Percentiles rank a stretch among this genome's conserved stretches.
Evolutionary conservation across 768 basidiomycete species (phyloP).

Genomic region (Suillus hirtellus): DNA sequence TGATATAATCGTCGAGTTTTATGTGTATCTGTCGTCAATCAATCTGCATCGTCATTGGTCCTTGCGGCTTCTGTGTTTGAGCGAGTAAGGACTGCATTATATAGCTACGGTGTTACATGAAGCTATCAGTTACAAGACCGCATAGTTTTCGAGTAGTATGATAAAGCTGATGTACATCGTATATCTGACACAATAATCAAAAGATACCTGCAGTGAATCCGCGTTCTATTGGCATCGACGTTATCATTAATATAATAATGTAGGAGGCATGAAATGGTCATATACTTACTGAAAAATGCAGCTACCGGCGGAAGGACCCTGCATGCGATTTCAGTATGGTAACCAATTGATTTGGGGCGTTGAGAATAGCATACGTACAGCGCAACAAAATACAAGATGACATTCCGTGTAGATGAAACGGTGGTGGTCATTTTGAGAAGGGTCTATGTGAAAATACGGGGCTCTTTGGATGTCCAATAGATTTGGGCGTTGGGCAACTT

Average conservation of each 20-base stretch:
- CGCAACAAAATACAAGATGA: conserved; percentile 40
- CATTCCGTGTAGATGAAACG: conserved; percentile 32
- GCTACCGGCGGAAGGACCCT: conserved; percentile 30
- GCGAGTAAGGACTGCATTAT: not conserved
- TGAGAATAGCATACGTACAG: conserved; percentile 20
- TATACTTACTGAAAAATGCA: conserved; percentile 31
- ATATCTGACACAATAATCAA: too few species aligned
- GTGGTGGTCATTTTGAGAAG: conserved; percentile 21
- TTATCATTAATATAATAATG: not conserved
- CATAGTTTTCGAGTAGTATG: too few species aligned
- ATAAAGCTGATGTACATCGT: too few species aligned
- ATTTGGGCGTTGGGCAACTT: not conserved
- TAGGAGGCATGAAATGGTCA: not conserved
- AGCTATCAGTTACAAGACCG: too few species aligned
- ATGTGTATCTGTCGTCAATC: conserved; percentile 1
- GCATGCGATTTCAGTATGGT: not conserved
- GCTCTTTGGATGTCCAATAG: not conserved
- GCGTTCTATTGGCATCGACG: conserved; percentile 19
- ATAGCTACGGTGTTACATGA: not conserved
- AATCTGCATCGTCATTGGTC: not conserved
- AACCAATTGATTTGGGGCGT: not conserved
- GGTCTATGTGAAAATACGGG: not conserved
- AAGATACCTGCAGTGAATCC: conserved; percentile 26
- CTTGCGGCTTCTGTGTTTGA: not conserved
- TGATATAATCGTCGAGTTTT: not conserved